These are phyloP conservation scores for Hyphodiscus sp. DNA, from an alignment of 2,329 filamentous ascomycete species.

Conservation along the genomic window DNA sequence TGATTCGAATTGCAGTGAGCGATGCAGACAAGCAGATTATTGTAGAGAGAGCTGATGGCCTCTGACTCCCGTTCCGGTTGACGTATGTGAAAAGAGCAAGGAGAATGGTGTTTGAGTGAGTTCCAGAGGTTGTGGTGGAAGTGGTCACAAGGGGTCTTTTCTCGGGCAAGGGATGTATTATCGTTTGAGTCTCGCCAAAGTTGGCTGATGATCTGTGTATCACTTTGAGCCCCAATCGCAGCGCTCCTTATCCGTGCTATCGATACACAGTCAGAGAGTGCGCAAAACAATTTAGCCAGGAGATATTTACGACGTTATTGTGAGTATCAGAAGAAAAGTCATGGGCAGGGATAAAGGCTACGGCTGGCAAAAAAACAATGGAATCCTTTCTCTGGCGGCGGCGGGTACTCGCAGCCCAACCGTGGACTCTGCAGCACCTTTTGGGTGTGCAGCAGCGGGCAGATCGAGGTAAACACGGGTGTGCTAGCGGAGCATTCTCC, in stretches of 20 bases:
- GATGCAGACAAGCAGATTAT: slow-evolving; percentile 4
- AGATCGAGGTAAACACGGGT: slow-evolving; percentile 4
- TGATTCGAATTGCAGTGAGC: slow-evolving; percentile 4
- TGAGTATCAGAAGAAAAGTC: background rate
- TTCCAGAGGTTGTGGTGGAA: background rate
- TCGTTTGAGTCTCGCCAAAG: slow-evolving; percentile 14
- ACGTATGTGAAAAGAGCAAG: slow-evolving; percentile 6
- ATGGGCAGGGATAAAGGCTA: slow-evolving; percentile 1
- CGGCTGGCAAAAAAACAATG: slow-evolving; percentile 5
- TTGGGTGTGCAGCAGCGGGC: background rate
- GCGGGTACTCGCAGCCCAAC: slow-evolving; percentile 8
- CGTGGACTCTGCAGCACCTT: background rate
- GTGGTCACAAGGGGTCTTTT: background rate
- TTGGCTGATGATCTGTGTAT: slow-evolving; percentile 17
- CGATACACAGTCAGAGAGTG: slow-evolving; percentile 9
- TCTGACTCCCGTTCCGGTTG: background rate
- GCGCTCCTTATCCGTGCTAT: slow-evolving; percentile 11
- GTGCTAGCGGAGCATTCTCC: background rate
- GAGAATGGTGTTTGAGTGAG: background rate
- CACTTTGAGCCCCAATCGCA: slow-evolving; percentile 16
- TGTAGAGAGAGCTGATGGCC: slow-evolving; percentile 2
- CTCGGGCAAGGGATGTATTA: slow-evolving; percentile 7
- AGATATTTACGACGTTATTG: background rate
- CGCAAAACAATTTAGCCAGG: background rate
- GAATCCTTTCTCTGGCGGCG: slow-evolving; percentile 1